phyloP scores from a whole-genome alignment of 108 stramenopile genomes.

The Fistulifera pelliculosa region DNA sequence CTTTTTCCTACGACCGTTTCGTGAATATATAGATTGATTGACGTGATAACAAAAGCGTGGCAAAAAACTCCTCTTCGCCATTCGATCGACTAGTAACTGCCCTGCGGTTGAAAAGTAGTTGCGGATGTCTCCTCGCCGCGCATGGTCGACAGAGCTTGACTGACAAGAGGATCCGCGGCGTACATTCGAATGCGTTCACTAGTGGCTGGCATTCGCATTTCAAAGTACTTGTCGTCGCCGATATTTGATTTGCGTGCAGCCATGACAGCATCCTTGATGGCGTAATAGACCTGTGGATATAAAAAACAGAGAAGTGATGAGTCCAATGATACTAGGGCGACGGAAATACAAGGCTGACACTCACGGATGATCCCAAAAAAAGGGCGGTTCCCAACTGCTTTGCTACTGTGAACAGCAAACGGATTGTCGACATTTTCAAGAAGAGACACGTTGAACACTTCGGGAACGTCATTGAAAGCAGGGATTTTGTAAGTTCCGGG shows the following conservation, averaged over 20 bases:
- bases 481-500: conserved; percentile 98
- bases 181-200: conserved; percentile 79
- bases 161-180: conserved; percentile 48
- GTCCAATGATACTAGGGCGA: too few relatives aligned
- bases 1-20: too few relatives aligned
- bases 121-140: conserved; percentile 13
- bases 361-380: conserved; percentile 68
- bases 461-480: conserved; percentile 90
- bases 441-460: conserved; percentile 80
- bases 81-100: conserved; percentile 21
- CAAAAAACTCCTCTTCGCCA: too few relatives aligned
- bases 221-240: conserved; percentile 50
- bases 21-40: too few relatives aligned
- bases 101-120: conserved; percentile 22
- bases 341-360: too few relatives aligned
- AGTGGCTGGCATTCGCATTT: conserved; percentile 82
- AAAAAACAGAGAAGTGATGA: neutral
- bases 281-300: conserved; percentile 56
- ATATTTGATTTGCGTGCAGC: conserved; percentile 40
- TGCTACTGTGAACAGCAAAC: conserved; percentile 89
- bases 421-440: conserved; percentile 80
- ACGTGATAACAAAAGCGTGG: neutral
- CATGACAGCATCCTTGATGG: conserved; percentile 85
- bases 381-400: conserved; percentile 95
- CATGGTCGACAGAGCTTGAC: conserved; percentile 25